Evolutionary conservation across 1,284 basidiomycete species (phyloP).

Genomic region (Tetrapyrgos nigripes): DNA sequence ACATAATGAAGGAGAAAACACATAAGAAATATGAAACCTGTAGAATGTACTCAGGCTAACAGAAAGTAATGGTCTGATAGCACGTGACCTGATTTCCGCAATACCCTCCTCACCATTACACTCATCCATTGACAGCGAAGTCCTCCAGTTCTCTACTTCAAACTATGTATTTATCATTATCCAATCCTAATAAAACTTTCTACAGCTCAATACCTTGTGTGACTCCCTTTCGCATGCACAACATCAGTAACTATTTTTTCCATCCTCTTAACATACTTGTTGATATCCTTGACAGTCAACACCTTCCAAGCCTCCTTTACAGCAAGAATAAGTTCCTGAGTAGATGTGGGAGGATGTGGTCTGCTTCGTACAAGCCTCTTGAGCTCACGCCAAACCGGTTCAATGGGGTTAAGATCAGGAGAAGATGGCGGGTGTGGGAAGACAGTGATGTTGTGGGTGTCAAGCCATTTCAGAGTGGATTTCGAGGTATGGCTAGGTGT

Average conservation of each 20-base stretch:
- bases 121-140: too few species aligned
- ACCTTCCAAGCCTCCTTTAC: conserved; percentile 24
- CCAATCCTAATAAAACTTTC: not conserved
- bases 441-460: conserved; percentile 18
- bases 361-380: conserved; percentile 20
- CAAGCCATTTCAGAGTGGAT: conserved; percentile 21
- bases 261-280: conserved; percentile 28
- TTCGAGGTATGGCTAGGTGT: not conserved
- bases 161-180: too few species aligned
- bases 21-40: too few species aligned
- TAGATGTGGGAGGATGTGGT: conserved; percentile 16
- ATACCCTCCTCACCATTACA: too few species aligned
- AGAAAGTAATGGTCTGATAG: too few species aligned
- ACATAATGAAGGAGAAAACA: too few species aligned
- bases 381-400: conserved; percentile 30
- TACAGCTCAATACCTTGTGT: conserved; percentile 23
- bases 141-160: too few species aligned
- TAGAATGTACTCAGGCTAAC: too few species aligned
- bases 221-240: conserved; percentile 20
- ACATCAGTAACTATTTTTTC: conserved; percentile 26
- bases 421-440: too few species aligned
- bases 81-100: too few species aligned
- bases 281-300: conserved; percentile 23
- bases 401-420: conserved; percentile 29
- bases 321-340: conserved; percentile 24